Evolutionary conservation across 2,329 filamentous ascomycete species (phyloP), one percentile per base, ranked within the genome.

Genomic region (Cercospora sesami): DNA sequence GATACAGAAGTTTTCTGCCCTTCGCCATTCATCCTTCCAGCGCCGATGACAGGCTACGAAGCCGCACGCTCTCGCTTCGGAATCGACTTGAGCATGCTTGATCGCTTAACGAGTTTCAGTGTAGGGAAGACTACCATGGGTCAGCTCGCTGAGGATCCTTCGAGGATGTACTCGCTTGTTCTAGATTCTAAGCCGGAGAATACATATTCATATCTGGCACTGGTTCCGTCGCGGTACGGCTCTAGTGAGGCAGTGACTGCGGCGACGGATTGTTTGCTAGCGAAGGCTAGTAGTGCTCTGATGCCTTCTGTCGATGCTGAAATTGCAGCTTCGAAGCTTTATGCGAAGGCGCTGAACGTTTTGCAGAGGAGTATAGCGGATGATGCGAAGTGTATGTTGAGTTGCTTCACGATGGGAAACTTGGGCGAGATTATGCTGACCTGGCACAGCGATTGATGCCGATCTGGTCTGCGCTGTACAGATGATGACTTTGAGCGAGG

Each of bases 61-160:
- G 63, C 39, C 23, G 58, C 66, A 5, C 68, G 73, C n/a, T 61
- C 64, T 28, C 71, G 68, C 59, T 76, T 72, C 51, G 64, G 70
- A 7, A 57, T 76, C 18, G 75, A 76, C 42, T 51, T 75, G 7
- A 63, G 62, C 2, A 69, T 73, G 60, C 68, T 76, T 4, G 69
- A 72, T 6, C 65, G 74, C 21, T 48, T 76, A 18, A 75, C 75
- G 2, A 74, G 68, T 53, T 75, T 76, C 66, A 73, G 73, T 45
- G 67, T 76, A n/a, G 68, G 70, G 14, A 69, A 68, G 45, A 62
- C 53, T 9, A 69, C 71, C 9, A 69, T 72, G 18, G 55, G 62
- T 2, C 45, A 67, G 8, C 62, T 75, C 0, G 63, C 69, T 3
- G 64, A 60, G 10, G 68, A 74, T 31, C 67, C 72, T 14, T 64